A percentile compares a stretch with the other conserved stretches of the same genome.
These are phyloP conservation scores for Eucalyptus decipiens DNA, from an alignment of 345 rosid species.

Conservation along the genomic window DNA sequence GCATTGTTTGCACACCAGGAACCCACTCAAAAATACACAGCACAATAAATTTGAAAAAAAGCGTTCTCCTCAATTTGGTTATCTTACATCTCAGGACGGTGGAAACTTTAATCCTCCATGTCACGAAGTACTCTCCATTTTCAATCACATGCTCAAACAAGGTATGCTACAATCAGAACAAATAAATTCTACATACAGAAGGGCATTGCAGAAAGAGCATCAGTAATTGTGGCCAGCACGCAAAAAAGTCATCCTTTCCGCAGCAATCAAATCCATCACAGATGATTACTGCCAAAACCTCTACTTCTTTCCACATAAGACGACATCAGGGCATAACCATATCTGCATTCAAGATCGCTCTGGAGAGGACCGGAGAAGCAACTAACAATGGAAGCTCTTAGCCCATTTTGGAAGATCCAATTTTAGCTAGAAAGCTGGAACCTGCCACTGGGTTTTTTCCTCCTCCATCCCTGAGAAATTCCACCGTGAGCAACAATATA, in stretches of 20 bases:
- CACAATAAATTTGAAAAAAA: neutral
- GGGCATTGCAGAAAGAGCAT: neutral
- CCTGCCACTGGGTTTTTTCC: conserved; percentile 64
- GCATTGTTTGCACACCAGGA: neutral
- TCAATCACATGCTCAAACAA: conserved; percentile 17
- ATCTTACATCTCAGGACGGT: neutral
- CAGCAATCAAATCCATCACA: neutral
- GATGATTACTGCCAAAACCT: neutral
- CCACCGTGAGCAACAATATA: neutral
- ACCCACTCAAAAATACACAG: neutral
- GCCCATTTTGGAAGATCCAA: neutral
- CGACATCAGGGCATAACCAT: neutral
- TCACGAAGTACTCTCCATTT: neutral
- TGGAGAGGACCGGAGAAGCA: neutral
- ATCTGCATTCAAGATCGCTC: neutral
- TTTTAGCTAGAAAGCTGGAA: conserved; percentile 69
- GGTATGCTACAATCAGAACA: conserved; percentile 21
- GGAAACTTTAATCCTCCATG: neutral
- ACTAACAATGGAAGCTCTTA: neutral
- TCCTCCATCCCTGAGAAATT: conserved; percentile 77
- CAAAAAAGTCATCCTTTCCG: neutral
- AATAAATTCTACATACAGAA: neutral
- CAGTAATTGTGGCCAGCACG: neutral
- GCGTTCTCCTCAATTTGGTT: neutral
- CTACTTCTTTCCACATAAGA: neutral